Conservation (phyloP, 345 rosid genomes). For the Limnanthes douglasii region DNA sequence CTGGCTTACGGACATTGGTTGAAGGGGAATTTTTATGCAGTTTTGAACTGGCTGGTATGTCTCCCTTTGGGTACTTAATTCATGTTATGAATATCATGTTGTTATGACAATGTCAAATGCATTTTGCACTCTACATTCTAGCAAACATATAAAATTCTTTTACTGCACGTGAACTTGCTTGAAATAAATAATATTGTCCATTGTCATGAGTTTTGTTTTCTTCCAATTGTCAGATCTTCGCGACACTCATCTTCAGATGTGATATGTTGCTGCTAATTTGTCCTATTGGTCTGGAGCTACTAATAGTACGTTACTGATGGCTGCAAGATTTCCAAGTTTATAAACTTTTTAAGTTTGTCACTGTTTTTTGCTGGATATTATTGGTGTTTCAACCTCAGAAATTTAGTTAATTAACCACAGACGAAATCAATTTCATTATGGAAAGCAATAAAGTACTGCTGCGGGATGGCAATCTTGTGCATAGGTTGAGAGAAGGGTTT, state of each 20-base stretch:
- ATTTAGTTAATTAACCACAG: constrained; percentile 27
- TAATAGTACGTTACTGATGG: constrained; percentile 47
- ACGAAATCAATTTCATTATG: constrained; percentile 55
- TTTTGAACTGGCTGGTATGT: constrained; percentile 73
- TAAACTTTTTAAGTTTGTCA: constrained; percentile 1
- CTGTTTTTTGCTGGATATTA: too few species aligned
- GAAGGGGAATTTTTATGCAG: constrained; percentile 40
- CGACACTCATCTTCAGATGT: constrained; percentile 68
- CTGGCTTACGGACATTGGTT: constrained; percentile 78
- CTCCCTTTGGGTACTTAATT: too few species aligned
- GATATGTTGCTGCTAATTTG: constrained; percentile 66
- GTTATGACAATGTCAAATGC: too few species aligned
- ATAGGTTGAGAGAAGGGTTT: constrained; percentile 52
- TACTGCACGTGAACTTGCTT: constrained; percentile 6
- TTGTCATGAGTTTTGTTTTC: constrained; percentile 9
- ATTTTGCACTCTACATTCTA: too few species aligned
- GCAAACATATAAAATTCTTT: too few species aligned
- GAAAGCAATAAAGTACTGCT: constrained; percentile 50
- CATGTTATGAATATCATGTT: too few species aligned
- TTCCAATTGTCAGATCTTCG: constrained; percentile 40
- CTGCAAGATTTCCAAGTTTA: constrained; percentile 4
- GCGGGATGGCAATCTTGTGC: constrained; percentile 33
- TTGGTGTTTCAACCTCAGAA: constrained; percentile 15
- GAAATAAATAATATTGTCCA: neutral
- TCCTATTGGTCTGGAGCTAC: constrained; percentile 65